A percentile compares a stretch with the other conserved stretches of the same genome.
Conservation (phyloP, 2,329 filamentous ascomycete genomes). For the Dothidotthia symphoricarpi region DNA sequence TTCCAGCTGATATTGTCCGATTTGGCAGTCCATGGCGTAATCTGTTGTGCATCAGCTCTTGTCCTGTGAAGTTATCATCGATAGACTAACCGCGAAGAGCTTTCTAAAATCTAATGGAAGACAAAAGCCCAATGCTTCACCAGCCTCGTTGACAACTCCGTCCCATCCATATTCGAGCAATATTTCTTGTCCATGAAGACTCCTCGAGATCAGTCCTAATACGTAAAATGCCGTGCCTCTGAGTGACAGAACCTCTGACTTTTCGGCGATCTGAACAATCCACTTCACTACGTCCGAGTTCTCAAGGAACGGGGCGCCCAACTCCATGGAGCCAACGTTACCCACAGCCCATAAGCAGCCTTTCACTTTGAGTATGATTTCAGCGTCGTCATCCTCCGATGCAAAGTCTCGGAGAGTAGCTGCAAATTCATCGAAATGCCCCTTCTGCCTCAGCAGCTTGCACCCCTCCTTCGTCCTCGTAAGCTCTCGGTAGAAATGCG, state of each 20-base stretch:
- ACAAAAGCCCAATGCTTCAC: constrained; percentile 81
- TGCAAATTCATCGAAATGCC: constrained; percentile 93
- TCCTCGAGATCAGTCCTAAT: constrained; percentile 85
- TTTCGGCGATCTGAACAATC: constrained; percentile 85
- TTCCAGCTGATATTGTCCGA: constrained; percentile 33
- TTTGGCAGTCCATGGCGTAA: constrained; percentile 40
- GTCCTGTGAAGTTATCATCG: not conserved
- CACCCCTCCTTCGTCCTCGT: constrained; percentile 92
- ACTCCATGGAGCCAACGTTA: constrained; percentile 97
- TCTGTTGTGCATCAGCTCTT: constrained; percentile 29
- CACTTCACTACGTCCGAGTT: constrained; percentile 82
- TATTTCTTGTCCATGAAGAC: constrained; percentile 88
- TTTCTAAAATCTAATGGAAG: constrained; percentile 76
- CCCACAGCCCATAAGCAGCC: constrained; percentile 96
- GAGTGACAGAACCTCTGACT: constrained; percentile 85
- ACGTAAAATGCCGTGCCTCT: constrained; percentile 97
- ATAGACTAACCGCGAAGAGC: constrained; percentile 65
- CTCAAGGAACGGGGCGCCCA: constrained; percentile 91
- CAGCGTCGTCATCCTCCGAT: constrained; percentile 78
- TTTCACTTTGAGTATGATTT: constrained; percentile 89
- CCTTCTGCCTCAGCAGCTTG: constrained; percentile 83
- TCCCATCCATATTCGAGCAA: constrained; percentile 90
- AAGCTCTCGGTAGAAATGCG: constrained; percentile 95
- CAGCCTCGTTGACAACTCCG: constrained; percentile 78
- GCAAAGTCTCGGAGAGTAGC: constrained; percentile 84